Conservation (phyloP, 768 basidiomycete species). For the Podaxis sp. region DNA sequence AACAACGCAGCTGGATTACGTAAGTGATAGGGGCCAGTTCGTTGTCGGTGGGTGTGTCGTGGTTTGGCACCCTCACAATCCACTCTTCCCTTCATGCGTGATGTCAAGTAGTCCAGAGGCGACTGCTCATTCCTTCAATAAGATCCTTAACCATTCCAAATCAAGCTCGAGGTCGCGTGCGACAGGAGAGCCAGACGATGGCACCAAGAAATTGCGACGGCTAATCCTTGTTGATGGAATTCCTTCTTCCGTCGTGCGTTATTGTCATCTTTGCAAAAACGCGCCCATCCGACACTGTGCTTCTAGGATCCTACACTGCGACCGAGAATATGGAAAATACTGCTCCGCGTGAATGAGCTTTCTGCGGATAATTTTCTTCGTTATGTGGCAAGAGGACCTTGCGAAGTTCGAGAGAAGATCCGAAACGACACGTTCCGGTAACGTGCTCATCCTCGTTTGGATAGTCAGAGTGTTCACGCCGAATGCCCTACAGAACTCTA, state of each 20-base stretch:
- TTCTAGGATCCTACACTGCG: slow-evolving; percentile 76
- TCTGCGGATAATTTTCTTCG: slow-evolving; percentile 71
- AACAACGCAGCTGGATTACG: not conserved
- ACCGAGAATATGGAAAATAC: slow-evolving; percentile 91
- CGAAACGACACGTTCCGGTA: slow-evolving; percentile 96
- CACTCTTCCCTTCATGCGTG: slow-evolving; percentile 11
- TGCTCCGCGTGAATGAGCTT: slow-evolving; percentile 76
- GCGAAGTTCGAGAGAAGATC: slow-evolving; percentile 87
- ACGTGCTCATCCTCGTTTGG: not conserved
- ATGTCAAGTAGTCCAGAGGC: slow-evolving; percentile 17
- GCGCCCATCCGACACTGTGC: not conserved
- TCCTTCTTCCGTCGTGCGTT: slow-evolving; percentile 69
- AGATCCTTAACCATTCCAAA: slow-evolving; percentile 71
- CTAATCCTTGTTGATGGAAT: slow-evolving; percentile 91
- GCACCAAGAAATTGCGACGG: slow-evolving; percentile 79
- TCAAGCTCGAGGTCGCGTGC: slow-evolving; percentile 58
- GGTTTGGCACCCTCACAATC: not conserved
- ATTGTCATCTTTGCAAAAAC: not conserved
- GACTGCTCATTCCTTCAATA: slow-evolving; percentile 74
- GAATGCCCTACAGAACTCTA: slow-evolving; percentile 54
- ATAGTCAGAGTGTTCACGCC: not conserved
- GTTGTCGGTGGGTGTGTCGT: not conserved
- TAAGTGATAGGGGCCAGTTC: not conserved
- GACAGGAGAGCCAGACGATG: slow-evolving; percentile 64
- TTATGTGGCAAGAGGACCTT: slow-evolving; percentile 81